A percentile compares a stretch with the other conserved stretches of the same genome.
Evolutionary conservation across 306 rosid species (phyloP).

Genomic region (Gastrolobium bilobum): DNA sequence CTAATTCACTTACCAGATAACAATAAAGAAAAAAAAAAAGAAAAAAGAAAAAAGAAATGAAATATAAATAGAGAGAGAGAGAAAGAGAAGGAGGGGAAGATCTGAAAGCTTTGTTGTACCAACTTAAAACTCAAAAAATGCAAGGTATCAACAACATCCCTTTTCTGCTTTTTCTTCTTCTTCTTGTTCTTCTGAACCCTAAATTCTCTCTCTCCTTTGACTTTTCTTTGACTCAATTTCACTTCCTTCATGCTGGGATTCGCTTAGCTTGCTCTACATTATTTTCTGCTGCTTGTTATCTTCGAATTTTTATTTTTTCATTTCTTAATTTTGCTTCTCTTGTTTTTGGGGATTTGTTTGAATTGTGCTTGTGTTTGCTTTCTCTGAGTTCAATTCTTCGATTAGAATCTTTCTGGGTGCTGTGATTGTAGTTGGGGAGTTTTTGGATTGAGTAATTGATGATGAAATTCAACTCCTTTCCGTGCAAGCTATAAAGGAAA

Average conservation of each 20-base stretch:
- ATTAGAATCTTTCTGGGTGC: constrained; percentile 32
- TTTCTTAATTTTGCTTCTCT: not conserved
- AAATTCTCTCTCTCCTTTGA: constrained; percentile 55
- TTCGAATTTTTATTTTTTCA: not conserved
- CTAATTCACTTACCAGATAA: not conserved
- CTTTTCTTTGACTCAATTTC: constrained; percentile 51
- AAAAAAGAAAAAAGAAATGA: not conserved
- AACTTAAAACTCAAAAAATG: constrained; percentile 50
- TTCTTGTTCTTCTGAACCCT: constrained; percentile 50
- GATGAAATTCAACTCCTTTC: constrained; percentile 31
- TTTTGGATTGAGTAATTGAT: constrained; percentile 24
- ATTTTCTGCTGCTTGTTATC: constrained; percentile 13
- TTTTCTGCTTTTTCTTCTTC: constrained; percentile 17
- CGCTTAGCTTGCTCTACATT: constrained; percentile 18
- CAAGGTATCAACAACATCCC: constrained; percentile 55
- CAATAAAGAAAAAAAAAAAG: not conserved
- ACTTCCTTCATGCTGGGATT: constrained; percentile 13
- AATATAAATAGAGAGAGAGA: not conserved
- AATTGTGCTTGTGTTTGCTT: constrained; percentile 34
- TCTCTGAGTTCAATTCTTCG: constrained; percentile 34
- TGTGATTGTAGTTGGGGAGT: not conserved
- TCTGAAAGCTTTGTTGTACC: constrained; percentile 56
- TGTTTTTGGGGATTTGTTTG: constrained; percentile 40
- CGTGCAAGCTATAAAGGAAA: not conserved
- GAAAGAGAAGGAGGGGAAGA: constrained; percentile 45